phyloP scores from a whole-genome alignment of 108 stramenopile species.

The Pseudonitzschia pungens region DNA sequence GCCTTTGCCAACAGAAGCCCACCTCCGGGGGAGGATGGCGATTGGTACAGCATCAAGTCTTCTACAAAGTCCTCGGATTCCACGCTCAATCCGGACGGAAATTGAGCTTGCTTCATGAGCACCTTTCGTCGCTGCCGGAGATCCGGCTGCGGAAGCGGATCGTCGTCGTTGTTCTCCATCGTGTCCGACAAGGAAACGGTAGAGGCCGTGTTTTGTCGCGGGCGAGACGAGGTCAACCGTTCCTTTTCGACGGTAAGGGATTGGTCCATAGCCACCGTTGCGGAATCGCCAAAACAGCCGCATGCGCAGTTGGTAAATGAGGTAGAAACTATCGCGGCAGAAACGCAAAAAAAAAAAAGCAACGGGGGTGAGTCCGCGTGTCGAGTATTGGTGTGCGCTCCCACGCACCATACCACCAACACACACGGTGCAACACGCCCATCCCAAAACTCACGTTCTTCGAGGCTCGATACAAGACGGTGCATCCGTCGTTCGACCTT shows the following conservation, averaged over 20 bases:
- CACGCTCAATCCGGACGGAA: constrained; percentile 27
- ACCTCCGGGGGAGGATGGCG: neutral
- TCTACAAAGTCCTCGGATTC: constrained; percentile 9
- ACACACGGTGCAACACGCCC: constrained; percentile 12
- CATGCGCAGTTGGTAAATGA: constrained; percentile 24
- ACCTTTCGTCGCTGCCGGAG: neutral
- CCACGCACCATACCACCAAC: neutral
- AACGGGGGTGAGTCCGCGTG: neutral
- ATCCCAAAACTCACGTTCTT: constrained; percentile 9
- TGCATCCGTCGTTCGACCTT: constrained; percentile 31
- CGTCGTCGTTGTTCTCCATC: neutral
- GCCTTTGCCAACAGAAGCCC: neutral
- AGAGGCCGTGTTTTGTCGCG: constrained; percentile 9
- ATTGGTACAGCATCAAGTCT: neutral
- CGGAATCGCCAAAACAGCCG: constrained; percentile 8
- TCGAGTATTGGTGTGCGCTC: too few species aligned
- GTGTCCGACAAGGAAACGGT: neutral
- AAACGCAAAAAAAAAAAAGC: neutral
- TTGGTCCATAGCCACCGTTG: neutral
- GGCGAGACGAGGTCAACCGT: constrained; percentile 4
- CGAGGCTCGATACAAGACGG: constrained; percentile 34
- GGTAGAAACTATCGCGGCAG: constrained; percentile 8
- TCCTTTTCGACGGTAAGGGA: neutral
- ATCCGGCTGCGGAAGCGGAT: neutral
- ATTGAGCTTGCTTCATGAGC: constrained; percentile 16